A percentile compares a stretch with the other conserved stretches of the same genome.
Evolutionary conservation across 768 basidiomycete species (phyloP).

Genomic region (Mycena haematopus): DNA sequence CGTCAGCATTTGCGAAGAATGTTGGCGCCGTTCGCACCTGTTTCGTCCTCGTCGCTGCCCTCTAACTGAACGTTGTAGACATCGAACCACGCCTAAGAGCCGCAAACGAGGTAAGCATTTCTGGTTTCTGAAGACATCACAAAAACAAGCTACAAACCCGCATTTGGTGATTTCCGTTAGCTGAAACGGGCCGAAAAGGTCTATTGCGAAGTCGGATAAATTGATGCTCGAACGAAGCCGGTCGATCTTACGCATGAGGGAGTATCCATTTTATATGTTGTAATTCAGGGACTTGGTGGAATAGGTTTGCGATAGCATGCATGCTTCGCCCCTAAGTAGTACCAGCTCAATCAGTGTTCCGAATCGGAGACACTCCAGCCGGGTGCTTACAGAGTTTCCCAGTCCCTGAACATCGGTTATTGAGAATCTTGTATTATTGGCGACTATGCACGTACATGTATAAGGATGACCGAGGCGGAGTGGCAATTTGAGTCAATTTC

Average conservation of each 20-base stretch:
- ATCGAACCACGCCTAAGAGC: conserved; percentile 12
- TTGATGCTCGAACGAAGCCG: background rate
- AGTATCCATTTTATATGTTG: conserved; percentile 15
- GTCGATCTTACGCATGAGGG: conserved; percentile 14
- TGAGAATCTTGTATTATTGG: background rate
- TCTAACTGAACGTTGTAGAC: conserved; percentile 12
- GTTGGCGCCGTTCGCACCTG: background rate
- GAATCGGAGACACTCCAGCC: background rate
- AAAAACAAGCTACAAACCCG: background rate
- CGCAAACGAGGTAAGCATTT: background rate
- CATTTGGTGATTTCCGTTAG: conserved; percentile 17
- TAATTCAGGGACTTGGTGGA: conserved; percentile 13
- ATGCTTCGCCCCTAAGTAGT: conserved; percentile 12
- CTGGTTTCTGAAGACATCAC: background rate
- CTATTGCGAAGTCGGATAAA: background rate
- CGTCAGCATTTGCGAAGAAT: background rate
- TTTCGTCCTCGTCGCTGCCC: conserved; percentile 37
- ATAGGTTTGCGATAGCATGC: conserved; percentile 13
- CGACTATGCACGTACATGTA: conserved; percentile 18
- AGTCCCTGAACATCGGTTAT: conserved; percentile 2
- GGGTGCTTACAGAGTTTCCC: conserved; percentile 11
- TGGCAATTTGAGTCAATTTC: conserved; percentile 13
- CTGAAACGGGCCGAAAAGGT: conserved; percentile 8
- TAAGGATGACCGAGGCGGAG: conserved; percentile 18
- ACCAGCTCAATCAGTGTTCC: conserved; percentile 3